Conservation (phyloP, 352 stramenopile genomes). For the Phytophthora litchii region DNA sequence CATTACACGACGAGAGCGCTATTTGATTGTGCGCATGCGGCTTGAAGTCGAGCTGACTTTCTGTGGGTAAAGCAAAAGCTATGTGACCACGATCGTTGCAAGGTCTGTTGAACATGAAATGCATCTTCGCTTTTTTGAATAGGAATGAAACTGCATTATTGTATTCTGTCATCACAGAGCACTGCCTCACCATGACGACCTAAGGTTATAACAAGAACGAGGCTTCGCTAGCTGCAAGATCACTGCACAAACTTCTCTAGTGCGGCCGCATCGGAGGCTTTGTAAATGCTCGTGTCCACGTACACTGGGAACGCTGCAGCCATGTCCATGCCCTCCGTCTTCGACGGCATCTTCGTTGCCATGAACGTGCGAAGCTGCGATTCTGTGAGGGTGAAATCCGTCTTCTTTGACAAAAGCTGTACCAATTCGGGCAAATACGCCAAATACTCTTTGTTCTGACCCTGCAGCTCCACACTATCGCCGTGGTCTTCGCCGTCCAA, state of each 20-base stretch:
- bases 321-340: constrained; percentile 63
- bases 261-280: constrained; percentile 38
- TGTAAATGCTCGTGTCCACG: constrained; percentile 60
- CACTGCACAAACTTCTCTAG: constrained; percentile 37
- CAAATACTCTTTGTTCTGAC: constrained; percentile 38
- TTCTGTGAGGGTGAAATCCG: constrained; percentile 38
- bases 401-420: constrained; percentile 28
- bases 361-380: constrained; percentile 57
- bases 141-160: too few relatives aligned
- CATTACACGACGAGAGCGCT: background rate
- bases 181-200: background rate
- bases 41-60: background rate
- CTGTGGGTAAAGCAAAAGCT: too few relatives aligned
- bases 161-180: too few relatives aligned
- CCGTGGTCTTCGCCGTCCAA: constrained; percentile 43
- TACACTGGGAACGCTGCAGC: constrained; percentile 50
- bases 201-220: background rate
- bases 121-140: too few relatives aligned
- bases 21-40: constrained; percentile 3
- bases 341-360: constrained; percentile 55
- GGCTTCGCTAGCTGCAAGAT: background rate
- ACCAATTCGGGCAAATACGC: constrained; percentile 49
- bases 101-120: too few relatives aligned
- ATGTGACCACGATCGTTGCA: too few relatives aligned
- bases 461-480: constrained; percentile 30